A percentile compares a stretch with the other conserved stretches of the same genome.
Conservation (phyloP, 768 basidiomycete species). For the Phanerochaete carnosa region DNA sequence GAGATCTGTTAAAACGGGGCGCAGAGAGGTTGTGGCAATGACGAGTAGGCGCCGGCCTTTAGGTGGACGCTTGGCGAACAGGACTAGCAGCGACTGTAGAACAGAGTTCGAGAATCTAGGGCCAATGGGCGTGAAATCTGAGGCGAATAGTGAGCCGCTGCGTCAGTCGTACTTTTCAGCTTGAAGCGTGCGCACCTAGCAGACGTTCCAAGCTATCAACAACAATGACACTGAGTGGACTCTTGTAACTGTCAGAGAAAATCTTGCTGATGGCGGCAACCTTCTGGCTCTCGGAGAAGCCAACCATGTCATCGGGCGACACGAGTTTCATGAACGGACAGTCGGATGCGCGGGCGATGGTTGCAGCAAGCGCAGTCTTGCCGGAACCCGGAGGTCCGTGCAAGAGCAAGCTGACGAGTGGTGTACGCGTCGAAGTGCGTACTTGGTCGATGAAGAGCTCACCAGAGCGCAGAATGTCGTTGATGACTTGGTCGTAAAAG, state of each 20-base stretch:
- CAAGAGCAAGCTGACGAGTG: constrained; percentile 85
- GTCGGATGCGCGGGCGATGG: constrained; percentile 88
- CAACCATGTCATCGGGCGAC: constrained; percentile 96
- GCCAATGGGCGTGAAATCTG: constrained; percentile 96
- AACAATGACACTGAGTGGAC: constrained; percentile 92
- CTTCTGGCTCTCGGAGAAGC: constrained; percentile 90
- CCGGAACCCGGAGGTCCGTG: constrained; percentile 90
- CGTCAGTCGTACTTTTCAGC: background rate
- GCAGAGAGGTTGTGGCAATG: constrained; percentile 89
- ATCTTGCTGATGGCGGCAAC: constrained; percentile 88
- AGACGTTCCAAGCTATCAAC: constrained; percentile 93
- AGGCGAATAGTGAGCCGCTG: no score
- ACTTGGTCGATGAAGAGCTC: constrained; percentile 93
- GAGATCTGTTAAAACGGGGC: constrained; percentile 80
- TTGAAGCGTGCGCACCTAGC: constrained; percentile 55
- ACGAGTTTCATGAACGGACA: constrained; percentile 98
- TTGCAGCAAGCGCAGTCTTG: constrained; percentile 92
- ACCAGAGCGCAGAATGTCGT: constrained; percentile 84
- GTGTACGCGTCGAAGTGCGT: constrained; percentile 82
- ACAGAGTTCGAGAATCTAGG: constrained; percentile 95
- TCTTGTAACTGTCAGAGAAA: constrained; percentile 95
- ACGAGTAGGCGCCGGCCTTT: constrained; percentile 92
- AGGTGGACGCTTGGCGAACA: constrained; percentile 86
- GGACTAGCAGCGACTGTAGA: constrained; percentile 83
- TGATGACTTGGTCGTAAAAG: constrained; percentile 70